These are phyloP conservation scores for Blastomyces silverae DNA, from an alignment of 2,329 filamentous ascomycete genomes.

Conservation along the genomic window DNA sequence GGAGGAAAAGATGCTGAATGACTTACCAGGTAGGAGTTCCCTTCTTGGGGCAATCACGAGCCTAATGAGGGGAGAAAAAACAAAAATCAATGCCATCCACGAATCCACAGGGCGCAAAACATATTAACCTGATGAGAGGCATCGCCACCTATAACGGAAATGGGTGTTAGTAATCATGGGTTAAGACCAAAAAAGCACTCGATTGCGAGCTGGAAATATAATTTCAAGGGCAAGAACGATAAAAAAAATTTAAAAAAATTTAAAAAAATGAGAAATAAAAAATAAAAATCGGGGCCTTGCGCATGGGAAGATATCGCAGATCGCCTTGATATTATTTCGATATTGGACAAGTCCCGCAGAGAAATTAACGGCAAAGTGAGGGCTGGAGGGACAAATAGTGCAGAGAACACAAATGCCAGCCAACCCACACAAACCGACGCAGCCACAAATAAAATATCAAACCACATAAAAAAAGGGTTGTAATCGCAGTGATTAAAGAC, in stretches of 20 bases:
- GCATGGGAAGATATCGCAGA: background rate
- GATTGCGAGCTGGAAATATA: background rate
- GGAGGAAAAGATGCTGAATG: background rate
- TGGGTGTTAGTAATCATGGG: slow-evolving; percentile 15
- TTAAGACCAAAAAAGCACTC: background rate
- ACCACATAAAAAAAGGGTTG: background rate
- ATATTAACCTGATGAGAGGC: slow-evolving; percentile 64
- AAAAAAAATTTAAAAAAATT: background rate
- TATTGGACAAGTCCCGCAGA: background rate
- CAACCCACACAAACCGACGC: background rate
- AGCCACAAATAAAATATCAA: background rate
- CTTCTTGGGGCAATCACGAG: slow-evolving; percentile 79
- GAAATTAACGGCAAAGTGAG: background rate
- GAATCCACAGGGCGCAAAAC: slow-evolving; percentile 26
- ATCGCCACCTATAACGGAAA: slow-evolving; percentile 55
- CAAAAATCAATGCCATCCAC: slow-evolving; percentile 21
- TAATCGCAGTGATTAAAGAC: slow-evolving; percentile 5
- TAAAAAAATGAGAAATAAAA: too few species aligned
- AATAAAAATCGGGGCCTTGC: background rate
- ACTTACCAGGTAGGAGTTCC: slow-evolving; percentile 73
- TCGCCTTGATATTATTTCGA: background rate
- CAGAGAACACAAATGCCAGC: background rate
- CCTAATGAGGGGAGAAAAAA: slow-evolving; percentile 45
- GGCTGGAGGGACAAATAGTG: background rate
- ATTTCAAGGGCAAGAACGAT: background rate